phyloP scores from a whole-genome alignment of 1,284 basidiomycete species.

The Inonotus hispidus region DNA sequence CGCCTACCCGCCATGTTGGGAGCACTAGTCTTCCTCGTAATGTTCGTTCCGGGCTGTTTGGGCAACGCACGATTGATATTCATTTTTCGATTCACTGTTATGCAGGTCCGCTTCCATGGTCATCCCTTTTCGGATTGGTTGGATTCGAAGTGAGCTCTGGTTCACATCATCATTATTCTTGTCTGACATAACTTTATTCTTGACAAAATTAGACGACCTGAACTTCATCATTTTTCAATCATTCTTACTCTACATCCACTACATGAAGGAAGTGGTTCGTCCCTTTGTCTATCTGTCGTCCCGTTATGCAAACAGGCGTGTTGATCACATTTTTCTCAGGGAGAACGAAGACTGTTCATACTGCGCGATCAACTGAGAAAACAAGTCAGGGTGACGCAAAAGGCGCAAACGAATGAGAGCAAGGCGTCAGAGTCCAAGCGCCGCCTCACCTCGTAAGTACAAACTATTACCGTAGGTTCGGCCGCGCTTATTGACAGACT shows the following conservation, averaged over 20 bases:
- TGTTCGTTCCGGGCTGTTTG: conserved; percentile 37
- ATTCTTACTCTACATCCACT: conserved; percentile 53
- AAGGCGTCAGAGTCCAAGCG: conserved; percentile 76
- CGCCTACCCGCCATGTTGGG: conserved; percentile 62
- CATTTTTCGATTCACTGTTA: background rate
- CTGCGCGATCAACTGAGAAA: conserved; percentile 71
- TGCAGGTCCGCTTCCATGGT: conserved; percentile 47
- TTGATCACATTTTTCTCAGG: conserved; percentile 26
- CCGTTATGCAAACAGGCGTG: conserved; percentile 6
- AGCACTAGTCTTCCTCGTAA: conserved; percentile 50
- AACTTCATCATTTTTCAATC: conserved; percentile 63
- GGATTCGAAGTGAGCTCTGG: conserved; percentile 47
- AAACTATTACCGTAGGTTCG: background rate
- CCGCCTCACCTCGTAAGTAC: conserved; percentile 66
- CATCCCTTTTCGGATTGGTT: conserved; percentile 45
- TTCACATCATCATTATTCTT: background rate
- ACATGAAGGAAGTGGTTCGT: conserved; percentile 44
- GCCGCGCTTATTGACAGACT: background rate
- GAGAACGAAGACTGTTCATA: conserved; percentile 55
- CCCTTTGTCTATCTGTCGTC: background rate
- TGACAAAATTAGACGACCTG: conserved; percentile 44
- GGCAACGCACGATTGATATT: background rate
- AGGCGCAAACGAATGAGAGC: conserved; percentile 80
- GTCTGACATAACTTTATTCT: background rate
- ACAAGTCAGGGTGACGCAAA: conserved; percentile 74